Base-by-base conservation (phyloP, 2,329 filamentous ascomycete species). In the Exophiala sp. region DNA sequence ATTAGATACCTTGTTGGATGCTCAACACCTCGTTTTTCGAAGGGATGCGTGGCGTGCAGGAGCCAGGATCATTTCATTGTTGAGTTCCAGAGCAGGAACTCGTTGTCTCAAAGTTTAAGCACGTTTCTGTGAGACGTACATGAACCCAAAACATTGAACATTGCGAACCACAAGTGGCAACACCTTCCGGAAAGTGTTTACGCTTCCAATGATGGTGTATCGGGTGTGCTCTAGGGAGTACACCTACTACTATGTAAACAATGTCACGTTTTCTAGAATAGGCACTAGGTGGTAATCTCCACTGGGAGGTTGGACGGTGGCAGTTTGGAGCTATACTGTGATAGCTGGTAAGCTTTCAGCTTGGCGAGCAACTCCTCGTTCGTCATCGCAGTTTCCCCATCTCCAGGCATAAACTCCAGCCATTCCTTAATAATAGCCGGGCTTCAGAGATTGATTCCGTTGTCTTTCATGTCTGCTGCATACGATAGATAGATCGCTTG, bases 1-100 rank as follows among this genome's bases (percentile, higher is more conserved):
- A 96, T 82, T 96, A 95, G 72, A 39, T 7, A 34, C 32, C 20
- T n/a, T 24, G 8, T 43, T 20, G 39, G 21, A 20, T 43, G 18
- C 18, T 43, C 41, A n/a, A 14, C 41, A n/a, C 32, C 11, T 14
- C 29, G 20, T 43, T 43, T 43, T 52, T 29, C 38, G 18, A 47
- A 41, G 32, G 39, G 39, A 52, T 57, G 32, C 39, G 47, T 48
- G 53, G 48, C 47, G 57, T 49, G 45, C 44, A 42, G 51, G 54
- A 55, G 57, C 57, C 55, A 50, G 45, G 36, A 47, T 38, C 46
- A 32, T 47, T 44, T 59, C 42, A 34, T 34, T 41, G 43, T 50
- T 41, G 20, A 50, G 32, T 50, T 20, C 33, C 20, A 8, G 38
- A 24, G 36, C 45, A 41, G 29, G 42, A 45, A 36, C 12, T 42